These are phyloP conservation scores for Cercophora samala DNA, from an alignment of 495 filamentous ascomycete genomes.

Conservation along the genomic window DNA sequence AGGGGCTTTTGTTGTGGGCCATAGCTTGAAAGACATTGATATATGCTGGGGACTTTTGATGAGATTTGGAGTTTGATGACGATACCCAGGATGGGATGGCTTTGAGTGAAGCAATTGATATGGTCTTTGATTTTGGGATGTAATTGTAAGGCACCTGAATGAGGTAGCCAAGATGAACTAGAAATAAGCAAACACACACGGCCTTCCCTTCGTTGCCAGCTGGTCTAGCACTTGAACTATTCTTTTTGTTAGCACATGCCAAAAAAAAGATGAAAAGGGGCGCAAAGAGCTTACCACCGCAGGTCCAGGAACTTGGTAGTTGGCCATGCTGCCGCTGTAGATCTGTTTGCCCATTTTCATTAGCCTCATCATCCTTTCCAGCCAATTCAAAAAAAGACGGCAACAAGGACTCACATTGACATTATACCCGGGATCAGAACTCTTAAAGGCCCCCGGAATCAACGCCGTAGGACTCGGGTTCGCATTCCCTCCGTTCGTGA, in stretches of 20 bases:
- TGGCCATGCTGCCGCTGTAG: constrained; percentile 9
- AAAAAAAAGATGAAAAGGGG: neutral
- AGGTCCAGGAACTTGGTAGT: constrained; percentile 29
- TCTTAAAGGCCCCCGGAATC: constrained; percentile 55
- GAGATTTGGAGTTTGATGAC: neutral
- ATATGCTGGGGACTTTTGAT: neutral
- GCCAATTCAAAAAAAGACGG: neutral
- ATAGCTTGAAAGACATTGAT: neutral
- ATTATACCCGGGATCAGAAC: constrained; percentile 52
- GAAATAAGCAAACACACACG: neutral
- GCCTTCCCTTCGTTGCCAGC: neutral
- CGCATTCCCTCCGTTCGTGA: constrained; percentile 47
- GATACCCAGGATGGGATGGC: neutral
- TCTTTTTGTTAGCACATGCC: neutral
- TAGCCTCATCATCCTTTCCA: neutral
- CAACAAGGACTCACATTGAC: constrained; percentile 30
- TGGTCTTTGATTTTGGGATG: neutral
- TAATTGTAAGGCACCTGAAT: too few relatives aligned
- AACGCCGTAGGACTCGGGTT: constrained; percentile 44
- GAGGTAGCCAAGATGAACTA: too few relatives aligned
- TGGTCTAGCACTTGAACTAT: constrained; percentile 2
- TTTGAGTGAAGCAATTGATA: too few relatives aligned
- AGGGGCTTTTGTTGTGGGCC: neutral
- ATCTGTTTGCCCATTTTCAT: neutral
- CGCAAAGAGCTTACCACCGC: constrained; percentile 19